phyloP scores from a whole-genome alignment of 1,139 yeast species.

The Suhomyces bokatorum region DNA sequence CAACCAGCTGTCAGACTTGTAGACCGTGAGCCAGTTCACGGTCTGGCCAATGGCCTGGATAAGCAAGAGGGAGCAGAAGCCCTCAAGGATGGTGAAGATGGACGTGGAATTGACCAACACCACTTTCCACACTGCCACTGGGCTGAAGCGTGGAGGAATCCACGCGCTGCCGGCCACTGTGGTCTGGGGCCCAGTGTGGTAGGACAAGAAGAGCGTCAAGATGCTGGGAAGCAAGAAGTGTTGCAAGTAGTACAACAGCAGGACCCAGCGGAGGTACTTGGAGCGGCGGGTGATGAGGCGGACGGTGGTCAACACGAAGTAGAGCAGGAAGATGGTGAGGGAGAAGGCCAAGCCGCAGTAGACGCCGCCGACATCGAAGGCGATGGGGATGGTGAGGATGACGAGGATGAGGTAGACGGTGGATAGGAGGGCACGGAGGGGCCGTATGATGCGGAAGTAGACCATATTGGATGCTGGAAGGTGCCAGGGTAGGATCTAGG shows the following conservation, averaged over 20 bases:
- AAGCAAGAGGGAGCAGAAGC: conserved; percentile 83
- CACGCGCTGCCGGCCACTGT: neutral
- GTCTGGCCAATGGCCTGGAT: conserved; percentile 91
- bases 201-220: conserved; percentile 68
- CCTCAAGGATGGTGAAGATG: conserved; percentile 83
- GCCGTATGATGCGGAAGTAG: conserved; percentile 5
- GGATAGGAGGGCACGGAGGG: conserved; percentile 43
- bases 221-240: conserved; percentile 82
- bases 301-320: conserved; percentile 71
- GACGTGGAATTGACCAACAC: conserved; percentile 81
- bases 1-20: conserved; percentile 76
- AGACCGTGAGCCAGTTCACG: conserved; percentile 67
- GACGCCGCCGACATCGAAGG: conserved; percentile 94
- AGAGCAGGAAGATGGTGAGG: conserved; percentile 66
- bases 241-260: conserved; percentile 73
- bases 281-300: conserved; percentile 55
- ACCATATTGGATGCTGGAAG: conserved; percentile 1
- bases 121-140: conserved; percentile 58
- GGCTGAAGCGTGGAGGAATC: conserved; percentile 20
- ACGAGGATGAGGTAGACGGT: conserved; percentile 64
- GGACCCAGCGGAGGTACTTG: conserved; percentile 52
- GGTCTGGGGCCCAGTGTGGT: conserved; percentile 39
- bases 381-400: conserved; percentile 82
- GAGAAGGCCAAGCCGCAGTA: conserved; percentile 88
- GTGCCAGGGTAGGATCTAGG: too few relatives aligned